Conservation (phyloP, 1,139 yeast species). For the Taphrina pruni region DNA sequence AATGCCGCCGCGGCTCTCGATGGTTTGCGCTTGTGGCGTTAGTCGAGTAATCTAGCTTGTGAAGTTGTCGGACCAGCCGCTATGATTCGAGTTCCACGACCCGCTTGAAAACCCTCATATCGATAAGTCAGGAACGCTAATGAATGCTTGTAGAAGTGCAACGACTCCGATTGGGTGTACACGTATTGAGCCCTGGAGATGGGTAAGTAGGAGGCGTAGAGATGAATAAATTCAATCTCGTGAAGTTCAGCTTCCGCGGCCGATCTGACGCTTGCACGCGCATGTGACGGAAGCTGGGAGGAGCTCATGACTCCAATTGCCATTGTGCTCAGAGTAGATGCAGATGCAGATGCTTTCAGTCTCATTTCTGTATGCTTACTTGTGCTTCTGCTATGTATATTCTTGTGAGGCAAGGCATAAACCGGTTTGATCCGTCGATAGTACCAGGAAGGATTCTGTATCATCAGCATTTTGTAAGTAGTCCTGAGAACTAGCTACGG, state of each 20-base stretch:
- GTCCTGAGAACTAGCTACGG: too few species aligned
- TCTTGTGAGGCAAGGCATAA: too few species aligned
- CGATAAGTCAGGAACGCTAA: not conserved
- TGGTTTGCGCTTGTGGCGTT: not conserved
- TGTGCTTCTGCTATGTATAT: not conserved
- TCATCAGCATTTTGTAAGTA: too few species aligned
- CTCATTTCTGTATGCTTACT: not conserved
- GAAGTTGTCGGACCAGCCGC: constrained; percentile 1
- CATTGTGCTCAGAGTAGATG: not conserved
- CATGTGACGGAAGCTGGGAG: not conserved
- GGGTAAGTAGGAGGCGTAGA: constrained; percentile 1
- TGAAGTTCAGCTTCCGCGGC: not conserved
- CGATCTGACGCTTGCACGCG: not conserved
- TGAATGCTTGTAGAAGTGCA: not conserved
- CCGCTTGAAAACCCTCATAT: not conserved
- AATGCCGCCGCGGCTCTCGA: not conserved
- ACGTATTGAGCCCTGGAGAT: not conserved
- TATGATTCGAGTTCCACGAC: not conserved
- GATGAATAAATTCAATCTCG: constrained; percentile 12
- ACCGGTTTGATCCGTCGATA: too few species aligned
- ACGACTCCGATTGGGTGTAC: not conserved
- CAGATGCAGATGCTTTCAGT: not conserved
- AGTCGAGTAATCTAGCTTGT: not conserved
- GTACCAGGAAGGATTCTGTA: too few species aligned
- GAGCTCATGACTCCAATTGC: not conserved